phyloP scores from a whole-genome alignment of 2,329 filamentous ascomycete genomes.

The Sporothrix euskadiensis region DNA sequence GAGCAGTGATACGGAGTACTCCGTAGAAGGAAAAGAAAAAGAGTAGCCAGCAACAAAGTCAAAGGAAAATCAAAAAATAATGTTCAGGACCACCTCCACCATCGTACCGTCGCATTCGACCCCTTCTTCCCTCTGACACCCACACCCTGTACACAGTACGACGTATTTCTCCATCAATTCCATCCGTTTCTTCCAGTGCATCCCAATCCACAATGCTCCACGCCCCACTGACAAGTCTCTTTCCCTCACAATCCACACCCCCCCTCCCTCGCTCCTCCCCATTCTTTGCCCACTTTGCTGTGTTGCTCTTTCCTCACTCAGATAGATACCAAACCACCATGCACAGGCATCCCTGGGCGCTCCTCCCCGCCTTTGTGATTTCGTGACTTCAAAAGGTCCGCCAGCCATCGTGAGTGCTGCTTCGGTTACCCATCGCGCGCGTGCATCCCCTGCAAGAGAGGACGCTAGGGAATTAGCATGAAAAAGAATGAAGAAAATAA shows the following conservation, averaged over 20 bases:
- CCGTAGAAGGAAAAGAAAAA: neutral
- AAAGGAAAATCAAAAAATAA: neutral
- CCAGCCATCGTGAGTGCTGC: neutral
- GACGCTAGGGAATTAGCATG: neutral
- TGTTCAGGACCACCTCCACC: neutral
- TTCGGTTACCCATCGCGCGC: slow-evolving; percentile 4
- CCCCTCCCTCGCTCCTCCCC: slow-evolving; percentile 18
- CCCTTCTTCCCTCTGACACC: slow-evolving; percentile 1
- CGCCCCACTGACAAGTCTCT: slow-evolving; percentile 8
- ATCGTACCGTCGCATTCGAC: slow-evolving; percentile 14
- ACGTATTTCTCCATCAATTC: slow-evolving; percentile 20
- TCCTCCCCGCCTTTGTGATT: slow-evolving; percentile 19
- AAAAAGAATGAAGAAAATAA: neutral
- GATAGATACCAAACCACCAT: neutral
- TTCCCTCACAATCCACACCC: neutral
- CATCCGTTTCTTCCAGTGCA: slow-evolving; percentile 12
- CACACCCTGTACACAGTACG: too few relatives aligned
- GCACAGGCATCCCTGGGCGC: neutral
- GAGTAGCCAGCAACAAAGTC: neutral
- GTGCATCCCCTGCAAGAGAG: neutral
- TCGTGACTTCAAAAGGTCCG: slow-evolving; percentile 7
- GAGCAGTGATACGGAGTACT: too few relatives aligned
- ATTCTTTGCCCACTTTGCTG: neutral
- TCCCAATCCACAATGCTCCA: slow-evolving; percentile 15
- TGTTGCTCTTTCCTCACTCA: neutral